These are phyloP conservation scores for Penicillium pancosmium DNA, from an alignment of 495 filamentous ascomycete genomes.

Conservation along the genomic window DNA sequence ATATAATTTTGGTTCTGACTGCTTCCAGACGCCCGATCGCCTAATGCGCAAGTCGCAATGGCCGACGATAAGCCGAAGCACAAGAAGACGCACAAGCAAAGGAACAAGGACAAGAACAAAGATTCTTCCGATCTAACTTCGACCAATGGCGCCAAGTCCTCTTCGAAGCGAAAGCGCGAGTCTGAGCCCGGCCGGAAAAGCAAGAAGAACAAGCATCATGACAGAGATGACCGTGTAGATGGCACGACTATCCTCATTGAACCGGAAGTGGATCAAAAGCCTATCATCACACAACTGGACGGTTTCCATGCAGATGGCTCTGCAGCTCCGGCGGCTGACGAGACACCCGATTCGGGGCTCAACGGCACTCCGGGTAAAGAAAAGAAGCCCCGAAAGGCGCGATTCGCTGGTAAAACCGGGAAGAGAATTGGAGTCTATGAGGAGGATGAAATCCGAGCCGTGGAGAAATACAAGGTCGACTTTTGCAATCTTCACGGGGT, in stretches of 20 bases:
- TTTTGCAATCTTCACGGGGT: slow-evolving; percentile 40
- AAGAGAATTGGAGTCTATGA: slow-evolving; percentile 60
- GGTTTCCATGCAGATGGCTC: neutral
- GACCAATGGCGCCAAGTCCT: neutral
- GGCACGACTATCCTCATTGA: neutral
- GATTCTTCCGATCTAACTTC: neutral
- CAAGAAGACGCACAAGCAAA: slow-evolving; percentile 19
- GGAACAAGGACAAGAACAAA: slow-evolving; percentile 6
- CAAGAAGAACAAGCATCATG: slow-evolving; percentile 20
- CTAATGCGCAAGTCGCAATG: neutral
- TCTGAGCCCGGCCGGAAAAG: slow-evolving; percentile 18
- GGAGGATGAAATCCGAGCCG: slow-evolving; percentile 69
- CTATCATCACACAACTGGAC: no score
- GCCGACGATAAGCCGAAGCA: slow-evolving; percentile 3
- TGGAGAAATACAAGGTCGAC: slow-evolving; percentile 41
- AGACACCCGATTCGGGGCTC: slow-evolving; percentile 1
- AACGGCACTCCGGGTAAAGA: neutral
- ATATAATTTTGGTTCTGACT: neutral
- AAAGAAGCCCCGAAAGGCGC: slow-evolving; percentile 14
- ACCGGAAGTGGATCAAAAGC: no score
- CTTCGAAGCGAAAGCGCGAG: slow-evolving; percentile 29
- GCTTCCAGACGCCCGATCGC: neutral
- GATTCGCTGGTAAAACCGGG: slow-evolving; percentile 20
- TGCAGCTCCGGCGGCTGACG: neutral
- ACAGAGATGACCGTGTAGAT: slow-evolving; percentile 1